Evolutionary conservation across 1,284 basidiomycete species (phyloP).

Genomic region (Puccinia polysora): DNA sequence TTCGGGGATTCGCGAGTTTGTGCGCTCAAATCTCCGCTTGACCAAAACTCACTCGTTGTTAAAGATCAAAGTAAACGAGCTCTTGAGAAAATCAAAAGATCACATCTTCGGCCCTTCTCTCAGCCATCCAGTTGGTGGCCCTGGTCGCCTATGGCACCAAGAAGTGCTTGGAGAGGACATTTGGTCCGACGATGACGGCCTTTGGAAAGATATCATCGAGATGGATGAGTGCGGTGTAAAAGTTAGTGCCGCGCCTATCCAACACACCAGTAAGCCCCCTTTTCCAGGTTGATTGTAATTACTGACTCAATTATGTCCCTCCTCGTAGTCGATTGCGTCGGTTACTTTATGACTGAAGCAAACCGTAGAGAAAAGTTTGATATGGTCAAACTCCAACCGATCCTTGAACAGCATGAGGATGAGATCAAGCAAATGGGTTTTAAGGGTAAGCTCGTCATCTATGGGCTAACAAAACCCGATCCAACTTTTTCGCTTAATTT

Average conservation of each 20-base stretch:
- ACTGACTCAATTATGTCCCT: slow-evolving; percentile 1
- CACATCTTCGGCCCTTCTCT: slow-evolving; percentile 51
- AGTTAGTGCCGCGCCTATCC: slow-evolving; percentile 72
- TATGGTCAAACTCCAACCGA: slow-evolving; percentile 51
- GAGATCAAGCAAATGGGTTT: slow-evolving; percentile 53
- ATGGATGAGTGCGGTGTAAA: slow-evolving; percentile 57
- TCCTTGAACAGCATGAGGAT: slow-evolving; percentile 55
- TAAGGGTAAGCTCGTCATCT: slow-evolving; percentile 6
- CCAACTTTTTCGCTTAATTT: neutral
- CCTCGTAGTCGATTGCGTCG: slow-evolving; percentile 69
- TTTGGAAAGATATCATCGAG: slow-evolving; percentile 64
- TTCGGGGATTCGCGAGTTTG: slow-evolving; percentile 69
- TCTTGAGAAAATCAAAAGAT: slow-evolving; percentile 60
- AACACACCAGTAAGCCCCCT: slow-evolving; percentile 65
- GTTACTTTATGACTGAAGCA: slow-evolving; percentile 70
- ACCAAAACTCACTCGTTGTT: slow-evolving; percentile 65
- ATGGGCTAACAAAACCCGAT: neutral
- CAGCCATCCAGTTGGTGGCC: slow-evolving; percentile 57
- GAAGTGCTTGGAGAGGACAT: slow-evolving; percentile 68
- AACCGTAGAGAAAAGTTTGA: slow-evolving; percentile 54
- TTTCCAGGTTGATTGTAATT: neutral
- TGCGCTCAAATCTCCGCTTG: slow-evolving; percentile 68
- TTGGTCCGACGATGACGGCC: slow-evolving; percentile 61
- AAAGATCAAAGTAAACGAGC: slow-evolving; percentile 74
- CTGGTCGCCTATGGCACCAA: slow-evolving; percentile 60